Conservation (phyloP, 495 filamentous ascomycete genomes). For the Parathielavia hyrcaniae region DNA sequence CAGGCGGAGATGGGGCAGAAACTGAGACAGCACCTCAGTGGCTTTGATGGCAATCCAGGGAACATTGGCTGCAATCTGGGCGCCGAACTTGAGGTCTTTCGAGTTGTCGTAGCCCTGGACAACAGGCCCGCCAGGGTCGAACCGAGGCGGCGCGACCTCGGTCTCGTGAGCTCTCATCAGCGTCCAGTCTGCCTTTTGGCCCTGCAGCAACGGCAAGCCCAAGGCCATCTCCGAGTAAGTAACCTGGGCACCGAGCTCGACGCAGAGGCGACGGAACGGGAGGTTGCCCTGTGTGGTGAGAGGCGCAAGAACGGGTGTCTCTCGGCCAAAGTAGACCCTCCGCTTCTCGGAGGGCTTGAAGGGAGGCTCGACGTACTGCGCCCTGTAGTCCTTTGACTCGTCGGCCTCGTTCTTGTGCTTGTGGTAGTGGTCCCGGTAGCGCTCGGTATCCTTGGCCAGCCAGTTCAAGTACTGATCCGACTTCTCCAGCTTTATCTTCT, state of each 20-base stretch:
- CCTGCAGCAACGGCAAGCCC: slow-evolving; percentile 84
- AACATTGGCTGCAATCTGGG: slow-evolving; percentile 84
- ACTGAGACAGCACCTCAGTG: slow-evolving; percentile 68
- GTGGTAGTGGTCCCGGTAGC: slow-evolving; percentile 47
- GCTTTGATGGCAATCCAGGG: slow-evolving; percentile 81
- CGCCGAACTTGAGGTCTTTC: slow-evolving; percentile 80
- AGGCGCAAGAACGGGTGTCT: slow-evolving; percentile 87
- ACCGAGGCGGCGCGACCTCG: slow-evolving; percentile 63
- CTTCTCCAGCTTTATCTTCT: slow-evolving; percentile 58
- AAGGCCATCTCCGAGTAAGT: slow-evolving; percentile 99
- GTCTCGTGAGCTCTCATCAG: slow-evolving; percentile 82
- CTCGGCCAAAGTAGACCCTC: slow-evolving; percentile 82
- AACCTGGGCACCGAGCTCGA: slow-evolving; percentile 78
- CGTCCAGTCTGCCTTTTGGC: slow-evolving; percentile 87
- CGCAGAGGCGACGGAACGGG: slow-evolving; percentile 90
- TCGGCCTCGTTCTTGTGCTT: slow-evolving; percentile 41
- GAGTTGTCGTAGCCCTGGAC: slow-evolving; percentile 72
- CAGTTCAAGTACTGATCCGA: slow-evolving; percentile 70
- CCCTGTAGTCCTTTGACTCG: slow-evolving; percentile 61
- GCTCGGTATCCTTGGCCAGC: slow-evolving; percentile 55
- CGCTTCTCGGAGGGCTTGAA: slow-evolving; percentile 88
- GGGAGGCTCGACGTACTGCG: slow-evolving; percentile 74
- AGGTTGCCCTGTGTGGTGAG: slow-evolving; percentile 91
- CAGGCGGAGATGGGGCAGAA: slow-evolving; percentile 74
- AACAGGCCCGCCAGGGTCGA: slow-evolving; percentile 39